phyloP scores from a whole-genome alignment of 1,284 basidiomycete genomes.

The Trichosporon coremiiforme region DNA sequence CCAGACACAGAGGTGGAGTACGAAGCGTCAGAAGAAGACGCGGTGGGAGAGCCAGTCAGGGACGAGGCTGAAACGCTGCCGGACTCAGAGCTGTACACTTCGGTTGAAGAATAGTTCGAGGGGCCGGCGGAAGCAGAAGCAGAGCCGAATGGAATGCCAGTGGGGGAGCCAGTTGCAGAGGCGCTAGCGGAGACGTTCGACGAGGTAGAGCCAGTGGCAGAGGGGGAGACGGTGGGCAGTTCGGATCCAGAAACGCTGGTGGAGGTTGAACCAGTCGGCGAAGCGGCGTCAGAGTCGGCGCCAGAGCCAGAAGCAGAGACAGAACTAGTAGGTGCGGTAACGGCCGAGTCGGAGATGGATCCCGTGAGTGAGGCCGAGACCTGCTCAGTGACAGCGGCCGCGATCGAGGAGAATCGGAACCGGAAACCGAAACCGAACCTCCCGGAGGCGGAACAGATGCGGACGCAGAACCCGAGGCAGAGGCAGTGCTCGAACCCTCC shows the following conservation, averaged over 20 bases:
- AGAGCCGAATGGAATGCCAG: not conserved
- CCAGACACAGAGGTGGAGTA: not conserved
- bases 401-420: not conserved
- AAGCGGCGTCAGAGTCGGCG: not conserved
- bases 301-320: not conserved
- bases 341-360: not conserved
- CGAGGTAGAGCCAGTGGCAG: not conserved
- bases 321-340: slow-evolving; percentile 1
- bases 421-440: not conserved
- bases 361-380: not conserved
- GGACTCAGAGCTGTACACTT: not conserved
- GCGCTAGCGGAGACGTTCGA: not conserved
- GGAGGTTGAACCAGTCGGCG: too few relatives aligned
- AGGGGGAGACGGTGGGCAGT: not conserved
- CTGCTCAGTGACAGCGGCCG: not conserved
- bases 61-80: not conserved
- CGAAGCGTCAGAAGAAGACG: not conserved
- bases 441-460: not conserved
- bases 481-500: not conserved
- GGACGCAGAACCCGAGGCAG: not conserved
- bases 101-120: not conserved
- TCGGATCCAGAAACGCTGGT: not conserved
- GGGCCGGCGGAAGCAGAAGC: not conserved
- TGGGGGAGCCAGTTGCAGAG: not conserved
- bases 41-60: not conserved